These are phyloP conservation scores for Pontederia paniculata DNA, from an alignment of 176 grass and related monocot genomes.

Conservation along the genomic window DNA sequence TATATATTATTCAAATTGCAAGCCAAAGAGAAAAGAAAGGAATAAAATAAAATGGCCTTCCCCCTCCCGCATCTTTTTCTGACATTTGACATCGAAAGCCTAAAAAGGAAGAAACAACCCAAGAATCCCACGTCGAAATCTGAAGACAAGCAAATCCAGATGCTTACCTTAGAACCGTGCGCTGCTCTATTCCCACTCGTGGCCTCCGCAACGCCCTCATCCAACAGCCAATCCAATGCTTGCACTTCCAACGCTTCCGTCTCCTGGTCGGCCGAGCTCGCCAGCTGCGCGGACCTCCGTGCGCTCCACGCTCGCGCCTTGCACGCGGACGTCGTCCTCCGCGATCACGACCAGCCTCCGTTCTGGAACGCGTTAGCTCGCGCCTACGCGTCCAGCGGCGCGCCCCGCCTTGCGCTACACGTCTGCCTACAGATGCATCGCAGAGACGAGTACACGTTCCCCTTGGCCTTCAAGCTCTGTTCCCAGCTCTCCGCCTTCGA, in stretches of 20 bases:
- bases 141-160: no score
- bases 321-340: not conserved
- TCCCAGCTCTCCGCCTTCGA: slow-evolving; percentile 6
- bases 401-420: not conserved
- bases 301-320: slow-evolving; percentile 8
- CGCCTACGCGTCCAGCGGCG: slow-evolving; percentile 5
- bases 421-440: not conserved
- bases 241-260: not conserved
- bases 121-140: no score
- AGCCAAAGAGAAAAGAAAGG: no score
- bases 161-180: no score
- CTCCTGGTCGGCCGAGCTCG: not conserved
- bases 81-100: no score
- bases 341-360: not conserved
- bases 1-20: no score
- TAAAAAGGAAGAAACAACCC: no score
- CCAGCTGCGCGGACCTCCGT: not conserved
- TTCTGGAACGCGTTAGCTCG: slow-evolving; percentile 3
- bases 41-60: no score
- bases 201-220: no score
- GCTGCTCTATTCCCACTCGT: no score
- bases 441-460: slow-evolving; percentile 7
- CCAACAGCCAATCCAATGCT: no score
- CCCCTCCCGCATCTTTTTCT: no score
- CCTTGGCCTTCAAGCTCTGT: slow-evolving; percentile 17